Percentiles rank a stretch among this genome's conserved stretches.
phyloP scores from a whole-genome alignment of 495 filamentous ascomycete species.

The Penicillium ochrochloron region DNA sequence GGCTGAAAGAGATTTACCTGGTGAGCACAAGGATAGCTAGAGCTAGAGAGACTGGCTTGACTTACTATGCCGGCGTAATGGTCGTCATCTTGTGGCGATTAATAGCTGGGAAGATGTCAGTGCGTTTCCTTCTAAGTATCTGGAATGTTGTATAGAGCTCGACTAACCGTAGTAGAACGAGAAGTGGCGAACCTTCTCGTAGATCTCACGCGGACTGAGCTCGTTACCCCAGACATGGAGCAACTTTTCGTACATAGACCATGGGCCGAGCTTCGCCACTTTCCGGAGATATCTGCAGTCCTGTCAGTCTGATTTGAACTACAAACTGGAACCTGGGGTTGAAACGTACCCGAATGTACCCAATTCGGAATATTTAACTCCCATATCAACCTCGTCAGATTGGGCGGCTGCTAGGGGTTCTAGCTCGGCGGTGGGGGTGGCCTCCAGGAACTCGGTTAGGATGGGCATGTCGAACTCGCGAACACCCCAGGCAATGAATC shows the following conservation, averaged over 20 bases:
- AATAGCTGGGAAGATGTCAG: slow-evolving; percentile 35
- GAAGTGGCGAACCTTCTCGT: slow-evolving; percentile 71
- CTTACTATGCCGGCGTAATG: slow-evolving; percentile 59
- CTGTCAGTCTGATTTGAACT: background rate
- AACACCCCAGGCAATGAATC: slow-evolving; percentile 72
- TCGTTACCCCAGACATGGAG: slow-evolving; percentile 70
- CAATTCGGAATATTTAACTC: slow-evolving; percentile 59
- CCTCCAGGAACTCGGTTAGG: slow-evolving; percentile 72
- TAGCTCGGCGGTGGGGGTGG: slow-evolving; percentile 81
- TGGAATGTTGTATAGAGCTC: background rate
- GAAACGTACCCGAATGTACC: slow-evolving; percentile 55
- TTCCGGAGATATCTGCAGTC: slow-evolving; percentile 60
- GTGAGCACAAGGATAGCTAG: background rate
- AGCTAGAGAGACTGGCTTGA: background rate
- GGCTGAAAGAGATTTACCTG: slow-evolving; percentile 19
- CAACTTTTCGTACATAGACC: slow-evolving; percentile 69
- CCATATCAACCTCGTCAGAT: slow-evolving; percentile 77
- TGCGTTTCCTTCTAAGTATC: background rate
- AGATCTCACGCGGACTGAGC: slow-evolving; percentile 46
- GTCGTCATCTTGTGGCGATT: slow-evolving; percentile 73
- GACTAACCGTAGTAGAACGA: slow-evolving; percentile 51
- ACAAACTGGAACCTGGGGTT: background rate
- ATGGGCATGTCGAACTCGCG: slow-evolving; percentile 70
- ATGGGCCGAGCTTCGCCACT: slow-evolving; percentile 73
- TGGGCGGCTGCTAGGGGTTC: slow-evolving; percentile 72